These are phyloP conservation scores for Cenchrus americanus DNA, from an alignment of 176 grass and related monocot genomes.

Conservation along the genomic window DNA sequence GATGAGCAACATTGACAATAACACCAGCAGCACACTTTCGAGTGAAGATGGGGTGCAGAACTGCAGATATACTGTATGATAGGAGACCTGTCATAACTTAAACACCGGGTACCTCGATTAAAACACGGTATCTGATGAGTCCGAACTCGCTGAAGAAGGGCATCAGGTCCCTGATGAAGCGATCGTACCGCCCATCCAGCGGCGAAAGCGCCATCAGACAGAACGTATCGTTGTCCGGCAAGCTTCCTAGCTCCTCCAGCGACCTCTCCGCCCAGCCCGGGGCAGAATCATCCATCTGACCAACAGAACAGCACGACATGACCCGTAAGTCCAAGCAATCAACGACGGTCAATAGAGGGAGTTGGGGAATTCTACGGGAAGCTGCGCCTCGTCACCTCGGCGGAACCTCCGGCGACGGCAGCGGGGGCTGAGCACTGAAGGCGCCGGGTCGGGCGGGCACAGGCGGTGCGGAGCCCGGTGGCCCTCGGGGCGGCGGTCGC, in stretches of 20 bases:
- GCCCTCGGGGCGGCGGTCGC: neutral
- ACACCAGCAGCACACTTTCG: neutral
- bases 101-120: conserved; percentile 70
- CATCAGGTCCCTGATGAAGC: conserved; percentile 53
- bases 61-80: neutral
- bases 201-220: conserved; percentile 80
- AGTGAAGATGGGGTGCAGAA: neutral
- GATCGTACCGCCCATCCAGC: conserved; percentile 80
- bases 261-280: conserved; percentile 37
- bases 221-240: conserved; percentile 41
- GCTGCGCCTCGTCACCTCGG: conserved; percentile 23
- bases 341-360: neutral
- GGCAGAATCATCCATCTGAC: conserved; percentile 40
- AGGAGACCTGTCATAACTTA: neutral
- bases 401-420: neutral
- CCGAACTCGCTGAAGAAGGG: conserved; percentile 96
- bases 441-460: neutral
- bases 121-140: conserved; percentile 79
- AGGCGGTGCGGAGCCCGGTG: neutral
- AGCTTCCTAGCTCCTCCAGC: conserved; percentile 44
- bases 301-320: neutral
- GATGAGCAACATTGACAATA: conserved; percentile 6
- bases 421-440: conserved; percentile 28
- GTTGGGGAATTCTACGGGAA: neutral
- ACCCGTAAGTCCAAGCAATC: conserved; percentile 27